Base-by-base conservation (phyloP, 805 yeast genomes). In the Cyberlindnera japonica region DNA sequence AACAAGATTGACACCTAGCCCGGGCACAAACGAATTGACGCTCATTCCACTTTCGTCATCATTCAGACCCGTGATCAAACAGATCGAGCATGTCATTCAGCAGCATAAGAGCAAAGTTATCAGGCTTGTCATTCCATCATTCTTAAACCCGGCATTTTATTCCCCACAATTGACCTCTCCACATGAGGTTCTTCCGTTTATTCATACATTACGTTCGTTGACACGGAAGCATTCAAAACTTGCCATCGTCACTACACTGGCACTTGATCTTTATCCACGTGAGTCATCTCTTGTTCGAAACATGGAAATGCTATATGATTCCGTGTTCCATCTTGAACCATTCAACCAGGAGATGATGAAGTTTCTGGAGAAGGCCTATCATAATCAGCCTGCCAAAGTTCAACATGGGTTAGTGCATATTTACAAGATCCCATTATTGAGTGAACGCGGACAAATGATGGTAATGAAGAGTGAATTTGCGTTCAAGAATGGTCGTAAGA, bases 401-500 rank as follows among this genome's bases (percentile, higher is more conserved):
- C 89, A 82, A 50, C 97, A 90, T 55, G 99, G 98, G 0, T 72
- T 89, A 38, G 74, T 91, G 30, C 85, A 91, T 56, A 68, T 93
- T 3, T 59, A 74, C 41, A 85, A 86, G 52, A 55, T 90, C 8
- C 93, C 96, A 0, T 69, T 75, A 2, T 63, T 87, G 25, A 77
- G 87, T 40, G 89, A 81, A 35, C 60, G 79, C 17, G 98, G 99
- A 1, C 69, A 77, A 51, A 90, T 89, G 96, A 76, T 77, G 48
- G 74, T 78, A 1, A 75, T 79, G 41, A 69, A 71, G 43, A 81
- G 84, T 44, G 97, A 90, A 62, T 82, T 76, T 60, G 88, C 95
- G 5, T 91, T 90, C 65, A 81, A 81, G 56, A 86, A 88, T 49
- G 91, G 96, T 12, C 74, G 84, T 47, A 78, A 79, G 60, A 79